Conservation (phyloP, 768 basidiomycete genomes). For the Rhizopogon vesiculosus region DNA sequence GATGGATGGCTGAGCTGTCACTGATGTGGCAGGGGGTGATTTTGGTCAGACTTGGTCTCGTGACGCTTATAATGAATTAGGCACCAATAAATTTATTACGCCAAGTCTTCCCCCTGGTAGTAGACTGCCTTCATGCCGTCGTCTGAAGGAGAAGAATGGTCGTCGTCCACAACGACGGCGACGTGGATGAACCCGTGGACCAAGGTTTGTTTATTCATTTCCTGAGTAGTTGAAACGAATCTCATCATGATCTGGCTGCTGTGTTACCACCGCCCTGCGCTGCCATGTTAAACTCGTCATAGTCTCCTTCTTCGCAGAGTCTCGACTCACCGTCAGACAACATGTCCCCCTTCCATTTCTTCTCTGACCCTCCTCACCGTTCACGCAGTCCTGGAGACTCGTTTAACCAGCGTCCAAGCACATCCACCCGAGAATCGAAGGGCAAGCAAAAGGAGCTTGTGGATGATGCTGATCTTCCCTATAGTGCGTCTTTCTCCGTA, state of each 20-base stretch:
- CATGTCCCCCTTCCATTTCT: slow-evolving; percentile 1
- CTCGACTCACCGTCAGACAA: background rate
- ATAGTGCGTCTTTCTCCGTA: background rate
- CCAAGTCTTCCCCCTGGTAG: too few species aligned
- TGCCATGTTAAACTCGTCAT: background rate
- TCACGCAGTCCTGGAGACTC: background rate
- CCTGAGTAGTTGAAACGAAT: background rate
- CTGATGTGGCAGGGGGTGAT: too few species aligned
- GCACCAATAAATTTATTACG: too few species aligned
- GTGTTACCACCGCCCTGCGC: background rate
- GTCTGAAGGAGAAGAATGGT: background rate
- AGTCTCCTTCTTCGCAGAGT: background rate
- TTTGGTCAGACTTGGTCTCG: too few species aligned
- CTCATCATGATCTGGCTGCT: background rate
- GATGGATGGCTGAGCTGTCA: too few species aligned
- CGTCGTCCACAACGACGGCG: background rate
- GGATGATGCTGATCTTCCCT: background rate
- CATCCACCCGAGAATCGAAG: background rate
- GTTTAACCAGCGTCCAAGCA: background rate
- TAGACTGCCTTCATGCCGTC: too few species aligned
- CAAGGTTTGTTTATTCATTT: background rate
- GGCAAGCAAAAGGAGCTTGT: background rate
- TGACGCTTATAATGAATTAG: too few species aligned
- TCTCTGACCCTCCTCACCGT: background rate
- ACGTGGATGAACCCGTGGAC: background rate